Evolutionary conservation across 164 flowering plant genomes (phyloP).

Genomic region (Nymphaea thermarum): DNA sequence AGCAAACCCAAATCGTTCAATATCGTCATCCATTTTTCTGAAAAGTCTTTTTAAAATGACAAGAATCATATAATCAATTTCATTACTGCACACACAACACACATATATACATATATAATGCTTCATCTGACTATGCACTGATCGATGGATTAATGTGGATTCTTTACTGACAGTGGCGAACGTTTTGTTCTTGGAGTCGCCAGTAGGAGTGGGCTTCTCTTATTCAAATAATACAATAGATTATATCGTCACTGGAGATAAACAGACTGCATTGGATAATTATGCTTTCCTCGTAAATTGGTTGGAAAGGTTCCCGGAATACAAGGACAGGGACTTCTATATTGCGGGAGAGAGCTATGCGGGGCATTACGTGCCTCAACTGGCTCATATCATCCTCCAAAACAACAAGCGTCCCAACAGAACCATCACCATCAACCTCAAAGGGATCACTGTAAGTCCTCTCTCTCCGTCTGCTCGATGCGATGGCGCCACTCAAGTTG

Average conservation of each 20-base stretch:
- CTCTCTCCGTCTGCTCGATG: not conserved
- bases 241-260: conserved; percentile 30
- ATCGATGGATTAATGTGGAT: too few relatives aligned
- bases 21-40: too few relatives aligned
- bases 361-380: conserved; percentile 64
- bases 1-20: not conserved
- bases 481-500: too few relatives aligned
- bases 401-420: conserved; percentile 27
- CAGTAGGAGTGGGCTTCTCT: conserved; percentile 69
- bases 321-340: conserved; percentile 52
- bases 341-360: conserved; percentile 73
- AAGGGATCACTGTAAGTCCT: conserved; percentile 33
- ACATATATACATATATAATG: too few relatives aligned
- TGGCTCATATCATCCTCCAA: conserved; percentile 45
- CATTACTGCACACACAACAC: too few relatives aligned
- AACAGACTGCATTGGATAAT: conserved; percentile 36
- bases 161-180: conserved; percentile 34
- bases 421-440: conserved; percentile 31
- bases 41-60: too few relatives aligned
- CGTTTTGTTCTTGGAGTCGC: conserved; percentile 64
- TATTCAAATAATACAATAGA: conserved; percentile 51
- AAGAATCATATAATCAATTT: too few relatives aligned
- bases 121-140: not conserved
- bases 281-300: conserved; percentile 50
- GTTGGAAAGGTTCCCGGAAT: conserved; percentile 69